Percentiles rank a stretch among this genome's conserved stretches.
These are phyloP conservation scores for Populus alba DNA, from an alignment of 345 rosid genomes.

Conservation along the genomic window DNA sequence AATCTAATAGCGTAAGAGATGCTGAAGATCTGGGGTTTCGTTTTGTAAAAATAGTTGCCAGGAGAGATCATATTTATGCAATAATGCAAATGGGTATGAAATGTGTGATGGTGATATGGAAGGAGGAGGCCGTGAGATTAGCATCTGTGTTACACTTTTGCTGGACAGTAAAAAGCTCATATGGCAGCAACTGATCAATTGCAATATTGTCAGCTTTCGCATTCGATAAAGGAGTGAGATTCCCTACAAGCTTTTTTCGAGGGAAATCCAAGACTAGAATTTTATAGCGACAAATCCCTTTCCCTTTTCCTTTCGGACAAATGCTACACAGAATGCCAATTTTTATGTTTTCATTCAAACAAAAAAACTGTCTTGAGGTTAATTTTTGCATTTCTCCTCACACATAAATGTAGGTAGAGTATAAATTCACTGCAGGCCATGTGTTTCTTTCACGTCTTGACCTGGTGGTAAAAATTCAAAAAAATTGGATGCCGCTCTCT, in stretches of 20 bases:
- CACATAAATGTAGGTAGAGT: neutral
- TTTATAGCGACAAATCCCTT: neutral
- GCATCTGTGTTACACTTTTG: constrained; percentile 1
- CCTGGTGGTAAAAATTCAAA: neutral
- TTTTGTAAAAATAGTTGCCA: neutral
- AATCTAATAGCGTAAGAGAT: neutral
- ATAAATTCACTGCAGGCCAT: no score
- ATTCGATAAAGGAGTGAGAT: constrained; percentile 4
- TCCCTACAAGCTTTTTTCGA: neutral
- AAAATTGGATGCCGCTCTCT: neutral
- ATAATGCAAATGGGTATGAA: neutral
- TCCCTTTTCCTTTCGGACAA: constrained; percentile 1
- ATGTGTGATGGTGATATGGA: neutral
- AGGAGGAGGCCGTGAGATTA: neutral
- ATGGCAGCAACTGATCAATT: neutral
- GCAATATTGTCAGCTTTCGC: constrained; percentile 11
- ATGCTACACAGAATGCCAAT: neutral
- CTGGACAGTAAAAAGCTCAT: neutral
- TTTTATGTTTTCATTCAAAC: neutral
- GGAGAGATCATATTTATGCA: neutral
- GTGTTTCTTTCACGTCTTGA: no score
- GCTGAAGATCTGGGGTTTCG: neutral
- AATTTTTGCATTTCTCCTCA: neutral
- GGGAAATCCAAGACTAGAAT: neutral
- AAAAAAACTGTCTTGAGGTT: no score